Base-by-base conservation (phyloP, 2,329 filamentous ascomycete genomes). In the Sporothrix phasma region DNA sequence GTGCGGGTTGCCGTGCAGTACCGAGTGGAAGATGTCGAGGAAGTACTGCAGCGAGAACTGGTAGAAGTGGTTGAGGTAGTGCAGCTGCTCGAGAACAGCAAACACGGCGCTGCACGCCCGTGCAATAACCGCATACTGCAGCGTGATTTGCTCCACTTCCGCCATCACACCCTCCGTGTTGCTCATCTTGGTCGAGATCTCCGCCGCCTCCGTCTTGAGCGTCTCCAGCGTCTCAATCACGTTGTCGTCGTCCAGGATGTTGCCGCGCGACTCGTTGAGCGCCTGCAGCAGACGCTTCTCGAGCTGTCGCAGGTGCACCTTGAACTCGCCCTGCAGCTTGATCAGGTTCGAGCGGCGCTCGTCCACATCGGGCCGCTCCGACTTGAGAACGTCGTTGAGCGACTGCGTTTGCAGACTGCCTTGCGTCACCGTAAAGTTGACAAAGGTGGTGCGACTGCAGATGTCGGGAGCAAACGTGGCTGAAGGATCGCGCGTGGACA, bases 11-110 rank as follows among this genome's bases (percentile, higher is more conserved):
- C 85, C 83, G 63, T 88, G 88, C 45, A 99, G 82, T 7, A 99
- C 94, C 5, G 88, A 86, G 73, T 96, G 90, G 83, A 99, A 99
- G 70, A 99, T 99, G 74, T 97, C 90, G 63, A 96, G 84, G 78
- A 99, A 99, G 77, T 96, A 99, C 75, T 97, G 92, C 66, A 99
- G 82, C 43, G 94, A 99, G 81, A 99, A 99, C 74, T 97, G 95
- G 76, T 99, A 99, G 78, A 97, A 97, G 80, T 97, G 94, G 75
- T 99, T 97, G 74, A 99, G 87, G 73, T 97, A 95, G 76, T 97
- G 93, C 65, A 99, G 84, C 75, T 99, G 93, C 77, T 99, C 95
- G 66, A 99, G 81, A 15, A 99, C 90, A 37, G 95, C 92, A 74
- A 97, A 99, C 47, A 99, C 93, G 63, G 94, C 92, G 77, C 93